A percentile compares a stretch with the other conserved stretches of the same genome.
These are phyloP conservation scores for Solanum dulcamara DNA, from an alignment of 257 asterid genomes.

Conservation along the genomic window DNA sequence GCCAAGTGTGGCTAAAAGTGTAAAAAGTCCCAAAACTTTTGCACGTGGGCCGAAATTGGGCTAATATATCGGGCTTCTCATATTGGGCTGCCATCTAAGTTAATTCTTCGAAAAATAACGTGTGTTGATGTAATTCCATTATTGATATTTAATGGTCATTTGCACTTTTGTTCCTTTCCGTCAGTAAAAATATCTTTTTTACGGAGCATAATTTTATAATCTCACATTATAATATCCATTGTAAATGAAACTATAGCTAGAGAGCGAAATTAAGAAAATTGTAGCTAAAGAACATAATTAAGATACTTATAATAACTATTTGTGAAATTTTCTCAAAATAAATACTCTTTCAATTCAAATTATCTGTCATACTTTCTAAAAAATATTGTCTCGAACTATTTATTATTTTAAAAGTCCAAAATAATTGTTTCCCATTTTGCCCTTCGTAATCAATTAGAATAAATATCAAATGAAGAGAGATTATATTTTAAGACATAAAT, in stretches of 20 bases:
- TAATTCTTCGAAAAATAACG: not conserved
- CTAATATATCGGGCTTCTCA: not conserved
- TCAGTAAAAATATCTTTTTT: not conserved
- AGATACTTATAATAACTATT: too few relatives aligned
- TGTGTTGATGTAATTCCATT: not conserved
- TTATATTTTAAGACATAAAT: not conserved
- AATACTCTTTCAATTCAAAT: not conserved
- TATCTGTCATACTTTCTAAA: too few relatives aligned
- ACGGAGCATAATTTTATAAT: not conserved
- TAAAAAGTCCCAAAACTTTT: not conserved
- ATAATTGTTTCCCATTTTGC: too few relatives aligned
- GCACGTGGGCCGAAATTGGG: not conserved
- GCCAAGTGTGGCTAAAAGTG: not conserved
- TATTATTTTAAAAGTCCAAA: not conserved
- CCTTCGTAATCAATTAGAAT: not conserved
- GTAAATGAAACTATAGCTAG: too few relatives aligned
- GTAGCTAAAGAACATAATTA: too few relatives aligned
- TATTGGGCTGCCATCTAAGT: not conserved
- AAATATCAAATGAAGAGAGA: too few relatives aligned
- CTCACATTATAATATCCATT: not conserved
- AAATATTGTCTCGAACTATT: too few relatives aligned
- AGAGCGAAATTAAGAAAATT: too few relatives aligned
- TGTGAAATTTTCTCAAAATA: too few relatives aligned
- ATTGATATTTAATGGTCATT: not conserved
- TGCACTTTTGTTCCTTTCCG: not conserved